Evolutionary conservation across 345 rosid species (phyloP), one percentile per base, ranked within the genome.

Genomic region (Syzygium jambos): DNA sequence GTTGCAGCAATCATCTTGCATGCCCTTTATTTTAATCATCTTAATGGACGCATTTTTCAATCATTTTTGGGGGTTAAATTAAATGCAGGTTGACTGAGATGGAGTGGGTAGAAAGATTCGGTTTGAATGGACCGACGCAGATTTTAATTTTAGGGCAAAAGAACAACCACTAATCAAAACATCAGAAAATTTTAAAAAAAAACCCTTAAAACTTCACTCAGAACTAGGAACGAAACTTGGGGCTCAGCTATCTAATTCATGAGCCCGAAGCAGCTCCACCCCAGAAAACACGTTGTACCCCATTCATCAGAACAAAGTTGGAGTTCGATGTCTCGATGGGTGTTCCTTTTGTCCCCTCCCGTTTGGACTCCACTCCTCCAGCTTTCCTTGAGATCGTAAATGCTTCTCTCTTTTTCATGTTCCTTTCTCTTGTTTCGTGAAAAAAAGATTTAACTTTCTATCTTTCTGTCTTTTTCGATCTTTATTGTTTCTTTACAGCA

Each of bases 211-310:
- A 8, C 61, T 88, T 90, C 92, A 78, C 94, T 86, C 4, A 46
- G 56, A 91, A 73, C 94, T 51, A 94, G 89, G 89, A 87, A 52
- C 23, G 23, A 25, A 87, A 82, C 91, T 22, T 90, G n/a, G 93
- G 92, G 86, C 49, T 61, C 16, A 29, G 89, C 43, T 84, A 53
- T 30, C 78, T 15, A 41, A 86, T 85, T 87, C 27, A 90, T 0
- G 27, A 88, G 92, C 90, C 91, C 93, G 51, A 93, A 86, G 94
- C 92, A 57, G 80, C 86, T 84, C 30, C 92, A 61, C 86, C 92
- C 93, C 92, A 89, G 80, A 90, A 90, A 93, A 91, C 93, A 92
- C 93, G 94, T 90, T 85, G 90, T 88, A 21, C 88, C 51, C 63
- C 80, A 10, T 38, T 25, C 80, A 34, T 73, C 80, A 5, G 80